Evolutionary conservation across 352 stramenopile species (phyloP), one percentile per base, ranked within the genome.

Genomic region (Globisporangium alternatum): DNA sequence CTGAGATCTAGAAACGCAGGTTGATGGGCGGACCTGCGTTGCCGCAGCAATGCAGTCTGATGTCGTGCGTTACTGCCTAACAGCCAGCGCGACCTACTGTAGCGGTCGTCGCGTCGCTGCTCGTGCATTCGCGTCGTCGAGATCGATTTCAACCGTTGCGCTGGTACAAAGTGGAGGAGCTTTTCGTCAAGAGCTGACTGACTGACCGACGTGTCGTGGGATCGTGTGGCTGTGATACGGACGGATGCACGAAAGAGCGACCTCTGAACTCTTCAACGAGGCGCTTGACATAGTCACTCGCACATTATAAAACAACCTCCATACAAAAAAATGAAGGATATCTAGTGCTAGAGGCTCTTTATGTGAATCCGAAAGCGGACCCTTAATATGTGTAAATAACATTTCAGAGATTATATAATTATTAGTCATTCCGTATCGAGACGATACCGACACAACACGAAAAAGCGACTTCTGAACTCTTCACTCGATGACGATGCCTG

Each of bases 71-170:
- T 56, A 56, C 51, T 56, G 30, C 51, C 51, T 41, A 9, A 43
- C 51, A 56, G 51, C 51, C 51, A 56, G 51, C 25, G 48, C 47
- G 12, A 13, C 21, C 6, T 53, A 5, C 12, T 7, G n/a, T 35
- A 13, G 51, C 43, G 7, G 51, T 56, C 51, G 28, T 56, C 49
- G 49, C 30, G 49, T 7, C 19, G n/a, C 44, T 22, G 25, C 51
- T 56, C 51, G 51, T 56, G 51, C 30, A 56, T 56, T 56, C 51
- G 51, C 51, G 51, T 56, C 51, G 51, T 39, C 51, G n/a, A 33
- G 28, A 10, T 1, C 41, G 25, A 22, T 55, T 56, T 10, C 49
- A 12, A 17, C 25, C 19, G 31, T 10, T 19, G 1, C 17, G 13
- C 8, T 39, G 13, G 19, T 56, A 39, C 49, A 22, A 37, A 6